These are phyloP conservation scores for Arthrobotrys sinensis DNA, from an alignment of 2,329 filamentous ascomycete species.

Conservation along the genomic window DNA sequence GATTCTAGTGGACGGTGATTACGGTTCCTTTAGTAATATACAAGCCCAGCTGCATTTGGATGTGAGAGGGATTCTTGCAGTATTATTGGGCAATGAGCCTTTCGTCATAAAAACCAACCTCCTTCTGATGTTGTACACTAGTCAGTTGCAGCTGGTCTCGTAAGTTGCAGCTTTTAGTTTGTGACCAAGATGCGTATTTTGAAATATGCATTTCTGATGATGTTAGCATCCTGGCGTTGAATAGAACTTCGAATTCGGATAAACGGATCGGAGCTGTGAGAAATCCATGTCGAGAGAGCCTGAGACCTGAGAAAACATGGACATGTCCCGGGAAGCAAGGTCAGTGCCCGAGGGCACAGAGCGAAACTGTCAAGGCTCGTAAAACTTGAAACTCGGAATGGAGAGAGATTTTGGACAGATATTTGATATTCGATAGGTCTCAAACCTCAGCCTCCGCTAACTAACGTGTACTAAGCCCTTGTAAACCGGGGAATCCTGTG, in stretches of 20 bases:
- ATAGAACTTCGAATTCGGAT: background rate
- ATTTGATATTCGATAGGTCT: background rate
- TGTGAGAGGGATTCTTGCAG: conserved; percentile 5
- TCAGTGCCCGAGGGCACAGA: no score
- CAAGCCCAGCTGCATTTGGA: background rate
- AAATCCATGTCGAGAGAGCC: no score
- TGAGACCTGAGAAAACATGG: no score
- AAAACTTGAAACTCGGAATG: conserved; percentile 3
- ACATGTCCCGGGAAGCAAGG: no score
- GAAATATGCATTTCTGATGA: no score
- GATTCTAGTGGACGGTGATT: background rate
- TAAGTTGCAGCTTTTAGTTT: no score
- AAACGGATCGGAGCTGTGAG: no score
- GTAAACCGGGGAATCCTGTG: conserved; percentile 3
- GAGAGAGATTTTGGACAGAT: background rate
- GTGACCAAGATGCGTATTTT: no score
- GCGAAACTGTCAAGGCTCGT: background rate
- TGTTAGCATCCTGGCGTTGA: no score
- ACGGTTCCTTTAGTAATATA: background rate
- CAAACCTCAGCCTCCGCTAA: conserved; percentile 1
- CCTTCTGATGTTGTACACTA: background rate
- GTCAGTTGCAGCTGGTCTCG: no score
- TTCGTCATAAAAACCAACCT: background rate
- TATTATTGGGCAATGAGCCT: background rate
- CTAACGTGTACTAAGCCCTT: background rate